Evolutionary conservation across 306 rosid genomes (phyloP).

Genomic region (Delonix regia): DNA sequence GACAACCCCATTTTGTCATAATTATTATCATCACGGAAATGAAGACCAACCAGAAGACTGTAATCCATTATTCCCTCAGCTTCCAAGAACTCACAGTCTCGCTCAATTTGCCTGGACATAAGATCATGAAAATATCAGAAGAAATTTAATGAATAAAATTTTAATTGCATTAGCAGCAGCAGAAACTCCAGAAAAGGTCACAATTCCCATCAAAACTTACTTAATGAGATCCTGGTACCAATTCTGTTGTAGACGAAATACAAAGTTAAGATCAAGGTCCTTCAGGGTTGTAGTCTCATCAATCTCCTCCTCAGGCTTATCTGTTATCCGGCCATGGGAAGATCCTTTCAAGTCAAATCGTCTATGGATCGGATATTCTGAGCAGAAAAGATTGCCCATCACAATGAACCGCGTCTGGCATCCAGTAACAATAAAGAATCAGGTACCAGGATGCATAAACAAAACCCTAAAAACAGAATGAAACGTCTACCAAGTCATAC

Average conservation of each 20-base stretch:
- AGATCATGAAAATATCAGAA: conserved; percentile 35
- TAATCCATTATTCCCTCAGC: conserved; percentile 97
- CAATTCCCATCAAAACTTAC: conserved; percentile 51
- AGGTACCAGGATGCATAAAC: conserved; percentile 5
- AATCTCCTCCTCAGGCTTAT: conserved; percentile 87
- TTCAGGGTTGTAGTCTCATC: conserved; percentile 98
- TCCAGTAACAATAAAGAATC: conserved; percentile 29
- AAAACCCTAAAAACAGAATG: conserved; percentile 17
- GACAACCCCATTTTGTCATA: conserved; percentile 88
- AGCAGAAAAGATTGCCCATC: conserved; percentile 99
- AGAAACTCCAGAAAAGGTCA: neutral
- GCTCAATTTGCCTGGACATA: conserved; percentile 78
- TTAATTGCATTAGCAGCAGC: neutral
- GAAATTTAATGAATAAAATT: conserved; percentile 1
- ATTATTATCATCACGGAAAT: conserved; percentile 78
- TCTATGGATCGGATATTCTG: conserved; percentile 90
- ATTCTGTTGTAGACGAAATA: conserved; percentile 74
- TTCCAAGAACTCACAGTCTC: conserved; percentile 96
- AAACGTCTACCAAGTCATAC: conserved; percentile 45
- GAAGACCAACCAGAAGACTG: conserved; percentile 95
- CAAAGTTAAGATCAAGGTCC: conserved; percentile 95
- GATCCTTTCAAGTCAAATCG: conserved; percentile 98
- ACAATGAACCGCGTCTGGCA: conserved; percentile 89
- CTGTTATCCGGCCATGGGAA: conserved; percentile 94
- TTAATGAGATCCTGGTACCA: conserved; percentile 79